Percentiles rank a stretch among this genome's conserved stretches.
Conservation (phyloP, 2,329 filamentous ascomycete genomes). For the Chalaropsis ovoidea region DNA sequence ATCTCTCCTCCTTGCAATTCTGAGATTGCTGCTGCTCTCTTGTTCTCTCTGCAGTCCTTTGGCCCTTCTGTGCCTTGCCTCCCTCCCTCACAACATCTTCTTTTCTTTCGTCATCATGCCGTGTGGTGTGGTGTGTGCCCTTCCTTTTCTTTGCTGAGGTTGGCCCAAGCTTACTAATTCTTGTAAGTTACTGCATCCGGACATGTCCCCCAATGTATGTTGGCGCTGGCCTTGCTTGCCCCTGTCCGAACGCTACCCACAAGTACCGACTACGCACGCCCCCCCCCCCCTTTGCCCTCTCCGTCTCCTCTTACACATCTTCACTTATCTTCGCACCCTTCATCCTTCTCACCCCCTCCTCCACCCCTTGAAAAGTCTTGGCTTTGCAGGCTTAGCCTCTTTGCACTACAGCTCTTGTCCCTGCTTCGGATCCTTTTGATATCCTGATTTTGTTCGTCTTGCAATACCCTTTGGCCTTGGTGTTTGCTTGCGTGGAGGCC, state of each 20-base stretch:
- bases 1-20: neutral
- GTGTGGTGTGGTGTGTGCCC: too few species aligned
- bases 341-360: neutral
- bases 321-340: constrained; percentile 5
- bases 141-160: neutral
- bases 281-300: neutral
- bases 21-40: neutral
- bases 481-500: constrained; percentile 14
- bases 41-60: neutral
- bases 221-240: neutral
- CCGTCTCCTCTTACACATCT: constrained; percentile 1
- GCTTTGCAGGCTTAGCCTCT: constrained; percentile 13
- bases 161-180: constrained; percentile 8
- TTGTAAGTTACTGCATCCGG: constrained; percentile 16
- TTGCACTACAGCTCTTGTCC: constrained; percentile 10
- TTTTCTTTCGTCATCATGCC: neutral
- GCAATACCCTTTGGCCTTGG: constrained; percentile 1
- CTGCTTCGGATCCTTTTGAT: constrained; percentile 14
- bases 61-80: neutral
- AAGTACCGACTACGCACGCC: neutral
- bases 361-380: constrained; percentile 14
- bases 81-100: neutral
- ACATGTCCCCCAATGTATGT: neutral
- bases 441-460: constrained; percentile 5
- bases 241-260: neutral